These are phyloP conservation scores for Uncinocarpus reesii DNA, from an alignment of 2,329 filamentous ascomycete genomes.

Conservation along the genomic window DNA sequence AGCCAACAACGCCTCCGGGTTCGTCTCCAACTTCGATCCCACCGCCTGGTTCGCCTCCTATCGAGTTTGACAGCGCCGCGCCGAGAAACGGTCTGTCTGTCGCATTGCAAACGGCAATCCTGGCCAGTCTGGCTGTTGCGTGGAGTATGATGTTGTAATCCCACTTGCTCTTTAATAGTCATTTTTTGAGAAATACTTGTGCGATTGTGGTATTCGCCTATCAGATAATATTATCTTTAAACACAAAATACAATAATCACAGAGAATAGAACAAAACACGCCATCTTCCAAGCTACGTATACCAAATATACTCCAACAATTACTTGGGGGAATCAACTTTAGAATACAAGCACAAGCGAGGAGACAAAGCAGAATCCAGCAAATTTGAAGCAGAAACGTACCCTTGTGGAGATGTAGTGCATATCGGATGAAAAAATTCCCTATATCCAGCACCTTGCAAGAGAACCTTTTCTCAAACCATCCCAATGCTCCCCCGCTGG, in stretches of 20 bases:
- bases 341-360: not conserved
- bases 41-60: not conserved
- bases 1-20: not conserved
- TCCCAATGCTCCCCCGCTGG: not conserved
- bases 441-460: not conserved
- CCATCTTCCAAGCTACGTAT: not conserved
- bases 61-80: not conserved
- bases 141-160: not conserved
- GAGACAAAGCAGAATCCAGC: not conserved
- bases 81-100: not conserved
- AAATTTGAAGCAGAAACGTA: not conserved
- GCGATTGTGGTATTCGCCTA: not conserved
- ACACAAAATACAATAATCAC: not conserved
- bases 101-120: not conserved
- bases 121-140: not conserved
- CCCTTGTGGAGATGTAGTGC: not conserved
- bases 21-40: not conserved
- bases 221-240: slow-evolving; percentile 6
- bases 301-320: not conserved
- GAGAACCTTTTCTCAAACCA: not conserved
- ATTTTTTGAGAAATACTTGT: not conserved
- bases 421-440: too few species aligned
- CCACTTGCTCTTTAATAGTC: not conserved
- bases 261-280: not conserved
- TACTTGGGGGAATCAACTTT: not conserved